Percentiles rank a stretch among this genome's conserved stretches.
Conservation (phyloP, 2,329 filamentous ascomycete species). For the Chrysosporium queenslandicum region DNA sequence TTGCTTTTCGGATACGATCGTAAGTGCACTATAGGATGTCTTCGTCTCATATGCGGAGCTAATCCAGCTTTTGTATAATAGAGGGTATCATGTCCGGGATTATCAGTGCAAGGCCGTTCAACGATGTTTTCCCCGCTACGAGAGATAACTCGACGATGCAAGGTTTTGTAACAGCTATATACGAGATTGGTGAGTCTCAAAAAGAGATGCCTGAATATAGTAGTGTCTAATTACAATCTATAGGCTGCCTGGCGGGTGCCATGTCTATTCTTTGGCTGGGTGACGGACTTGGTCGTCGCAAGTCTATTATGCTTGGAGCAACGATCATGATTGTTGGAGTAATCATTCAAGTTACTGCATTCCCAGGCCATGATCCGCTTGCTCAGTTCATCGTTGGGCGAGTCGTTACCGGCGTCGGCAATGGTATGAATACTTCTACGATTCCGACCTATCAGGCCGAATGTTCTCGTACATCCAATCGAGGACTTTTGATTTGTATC, state of each 20-base stretch:
- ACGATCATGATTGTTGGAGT: slow-evolving; percentile 35
- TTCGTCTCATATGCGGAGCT: neutral
- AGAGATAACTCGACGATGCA: slow-evolving; percentile 34
- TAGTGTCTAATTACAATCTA: neutral
- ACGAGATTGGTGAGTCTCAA: slow-evolving; percentile 32
- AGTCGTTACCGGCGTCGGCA: slow-evolving; percentile 41
- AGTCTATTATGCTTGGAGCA: slow-evolving; percentile 45
- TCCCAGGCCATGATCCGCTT: slow-evolving; percentile 26
- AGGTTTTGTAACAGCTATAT: slow-evolving; percentile 43
- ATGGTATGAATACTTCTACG: slow-evolving; percentile 43
- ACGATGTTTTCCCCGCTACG: slow-evolving; percentile 16
- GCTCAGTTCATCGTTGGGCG: slow-evolving; percentile 42
- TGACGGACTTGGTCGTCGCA: slow-evolving; percentile 23
- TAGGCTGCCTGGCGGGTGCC: slow-evolving; percentile 25
- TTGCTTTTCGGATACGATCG: slow-evolving; percentile 48
- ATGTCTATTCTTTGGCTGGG: slow-evolving; percentile 22
- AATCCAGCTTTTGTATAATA: neutral
- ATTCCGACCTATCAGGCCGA: slow-evolving; percentile 42
- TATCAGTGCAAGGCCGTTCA: slow-evolving; percentile 20
- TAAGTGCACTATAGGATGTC: slow-evolving; percentile 17
- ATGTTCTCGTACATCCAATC: slow-evolving; percentile 42
- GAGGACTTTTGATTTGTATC: slow-evolving; percentile 49
- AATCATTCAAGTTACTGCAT: slow-evolving; percentile 18
- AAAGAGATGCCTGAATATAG: neutral
- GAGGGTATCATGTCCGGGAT: slow-evolving; percentile 23